Conservation (phyloP, 208 protist species). For the Tritrichomonas foetus region DNA sequence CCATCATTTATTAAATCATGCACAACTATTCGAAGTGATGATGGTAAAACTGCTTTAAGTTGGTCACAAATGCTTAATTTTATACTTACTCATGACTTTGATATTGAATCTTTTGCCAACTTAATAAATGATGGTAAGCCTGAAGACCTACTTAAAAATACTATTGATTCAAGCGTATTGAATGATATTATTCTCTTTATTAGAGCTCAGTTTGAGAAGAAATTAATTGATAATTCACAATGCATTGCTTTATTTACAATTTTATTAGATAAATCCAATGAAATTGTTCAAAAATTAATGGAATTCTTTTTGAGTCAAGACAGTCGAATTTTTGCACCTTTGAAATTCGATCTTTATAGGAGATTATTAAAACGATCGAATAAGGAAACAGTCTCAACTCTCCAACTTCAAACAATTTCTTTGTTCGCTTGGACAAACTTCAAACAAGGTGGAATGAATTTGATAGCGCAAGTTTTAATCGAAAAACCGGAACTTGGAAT, state of each 20-base stretch:
- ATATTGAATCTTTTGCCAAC: neutral
- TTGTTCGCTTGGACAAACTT: neutral
- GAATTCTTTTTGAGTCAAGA: neutral
- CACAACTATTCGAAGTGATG: neutral
- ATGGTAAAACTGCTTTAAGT: neutral
- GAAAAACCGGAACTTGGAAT: neutral
- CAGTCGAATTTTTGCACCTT: neutral
- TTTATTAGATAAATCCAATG: neutral
- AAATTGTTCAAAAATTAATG: neutral
- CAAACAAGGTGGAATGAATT: slow-evolving; percentile 2
- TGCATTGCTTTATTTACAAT: neutral
- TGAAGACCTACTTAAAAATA: neutral
- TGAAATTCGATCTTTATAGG: neutral
- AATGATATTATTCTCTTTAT: neutral
- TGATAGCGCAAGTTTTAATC: neutral
- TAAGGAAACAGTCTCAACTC: too few relatives aligned
- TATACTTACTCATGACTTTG: neutral
- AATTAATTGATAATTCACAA: neutral
- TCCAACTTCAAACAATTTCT: too few relatives aligned
- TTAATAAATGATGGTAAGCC: neutral
- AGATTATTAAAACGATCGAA: neutral
- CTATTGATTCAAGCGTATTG: neutral
- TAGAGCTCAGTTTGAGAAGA: neutral
- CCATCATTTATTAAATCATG: neutral
- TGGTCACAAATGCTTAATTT: neutral